Evolutionary conservation across 139 green algal genomes (phyloP).

Genomic region (Raphidocelis subcapitata): DNA sequence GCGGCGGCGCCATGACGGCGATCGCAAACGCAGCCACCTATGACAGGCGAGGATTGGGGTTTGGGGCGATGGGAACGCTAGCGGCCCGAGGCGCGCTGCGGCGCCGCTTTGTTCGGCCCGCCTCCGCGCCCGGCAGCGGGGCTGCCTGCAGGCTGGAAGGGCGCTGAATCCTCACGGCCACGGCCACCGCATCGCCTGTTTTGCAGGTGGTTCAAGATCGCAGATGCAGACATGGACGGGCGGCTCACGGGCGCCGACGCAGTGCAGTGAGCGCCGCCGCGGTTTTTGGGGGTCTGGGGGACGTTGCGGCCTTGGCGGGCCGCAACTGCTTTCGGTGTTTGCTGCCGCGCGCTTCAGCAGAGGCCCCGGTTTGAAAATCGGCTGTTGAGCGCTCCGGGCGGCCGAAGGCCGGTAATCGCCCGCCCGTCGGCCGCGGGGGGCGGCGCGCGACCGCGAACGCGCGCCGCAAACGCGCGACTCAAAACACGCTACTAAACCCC

Average conservation of each 20-base stretch:
- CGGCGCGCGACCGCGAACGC: neutral
- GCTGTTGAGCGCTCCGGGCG: neutral
- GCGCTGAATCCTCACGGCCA: too few relatives aligned
- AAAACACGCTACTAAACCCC: neutral
- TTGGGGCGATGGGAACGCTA: too few relatives aligned
- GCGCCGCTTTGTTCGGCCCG: too few relatives aligned
- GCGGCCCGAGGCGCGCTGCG: too few relatives aligned
- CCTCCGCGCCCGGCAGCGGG: too few relatives aligned
- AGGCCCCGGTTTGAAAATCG: neutral
- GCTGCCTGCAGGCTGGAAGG: too few relatives aligned
- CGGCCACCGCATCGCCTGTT: too few relatives aligned
- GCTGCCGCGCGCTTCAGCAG: neutral
- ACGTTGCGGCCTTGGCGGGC: too few relatives aligned
- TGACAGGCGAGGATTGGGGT: conserved; percentile 3
- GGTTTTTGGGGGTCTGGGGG: neutral
- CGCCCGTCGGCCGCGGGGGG: neutral
- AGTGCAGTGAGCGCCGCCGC: conserved; percentile 11
- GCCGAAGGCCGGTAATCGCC: neutral
- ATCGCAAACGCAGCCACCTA: conserved; percentile 30
- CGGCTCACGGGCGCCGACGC: conserved; percentile 47
- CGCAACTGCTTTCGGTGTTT: neutral
- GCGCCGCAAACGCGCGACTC: neutral
- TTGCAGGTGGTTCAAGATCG: conserved; percentile 48
- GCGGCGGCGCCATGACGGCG: too few relatives aligned
- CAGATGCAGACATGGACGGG: conserved; percentile 50